Percentiles rank a stretch among this genome's conserved stretches.
These are phyloP conservation scores for Harringtonia aguacate DNA, from an alignment of 2,329 filamentous ascomycete species.

Conservation along the genomic window DNA sequence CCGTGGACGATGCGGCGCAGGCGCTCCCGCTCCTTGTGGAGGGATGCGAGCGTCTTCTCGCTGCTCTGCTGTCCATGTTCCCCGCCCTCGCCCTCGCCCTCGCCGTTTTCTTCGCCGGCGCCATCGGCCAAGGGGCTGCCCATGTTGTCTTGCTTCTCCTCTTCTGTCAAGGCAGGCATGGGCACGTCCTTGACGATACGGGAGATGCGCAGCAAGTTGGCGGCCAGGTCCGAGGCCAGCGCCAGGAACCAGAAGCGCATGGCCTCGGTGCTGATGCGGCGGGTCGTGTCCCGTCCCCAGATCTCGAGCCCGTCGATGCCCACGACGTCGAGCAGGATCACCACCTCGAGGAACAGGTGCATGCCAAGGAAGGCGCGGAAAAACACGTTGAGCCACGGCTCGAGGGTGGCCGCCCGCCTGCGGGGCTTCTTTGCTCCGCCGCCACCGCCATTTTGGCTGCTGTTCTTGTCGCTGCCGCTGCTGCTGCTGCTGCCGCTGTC, in stretches of 20 bases:
- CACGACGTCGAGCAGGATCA: slow-evolving; percentile 46
- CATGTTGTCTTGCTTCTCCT: slow-evolving; percentile 2
- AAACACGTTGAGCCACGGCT: slow-evolving; percentile 40
- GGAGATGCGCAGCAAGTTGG: slow-evolving; percentile 30
- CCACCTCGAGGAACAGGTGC: slow-evolving; percentile 57
- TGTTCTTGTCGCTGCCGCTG: neutral
- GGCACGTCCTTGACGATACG: slow-evolving; percentile 24
- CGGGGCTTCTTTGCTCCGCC: slow-evolving; percentile 7
- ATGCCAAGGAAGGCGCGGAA: slow-evolving; percentile 51
- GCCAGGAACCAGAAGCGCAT: slow-evolving; percentile 62
- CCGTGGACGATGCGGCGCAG: slow-evolving; percentile 22
- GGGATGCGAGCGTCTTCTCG: neutral
- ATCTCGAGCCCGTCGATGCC: slow-evolving; percentile 32
- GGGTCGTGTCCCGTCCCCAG: slow-evolving; percentile 39
- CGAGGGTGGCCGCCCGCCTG: slow-evolving; percentile 12
- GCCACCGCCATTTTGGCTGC: neutral
- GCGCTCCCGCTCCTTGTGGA: slow-evolving; percentile 23
- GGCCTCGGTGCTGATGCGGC: slow-evolving; percentile 43
- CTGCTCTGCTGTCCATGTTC: no score
- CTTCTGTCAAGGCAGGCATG: slow-evolving; percentile 20
- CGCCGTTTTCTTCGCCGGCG: slow-evolving; percentile 18
- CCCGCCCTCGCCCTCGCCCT: slow-evolving; percentile 10
- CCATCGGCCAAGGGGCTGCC: slow-evolving; percentile 12
- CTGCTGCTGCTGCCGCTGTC: neutral
- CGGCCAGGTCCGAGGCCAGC: slow-evolving; percentile 38